Percentiles rank a stretch among this genome's conserved stretches.
Evolutionary conservation across 164 flowering plant genomes (phyloP).

Genomic region (Aristolochia contorta): DNA sequence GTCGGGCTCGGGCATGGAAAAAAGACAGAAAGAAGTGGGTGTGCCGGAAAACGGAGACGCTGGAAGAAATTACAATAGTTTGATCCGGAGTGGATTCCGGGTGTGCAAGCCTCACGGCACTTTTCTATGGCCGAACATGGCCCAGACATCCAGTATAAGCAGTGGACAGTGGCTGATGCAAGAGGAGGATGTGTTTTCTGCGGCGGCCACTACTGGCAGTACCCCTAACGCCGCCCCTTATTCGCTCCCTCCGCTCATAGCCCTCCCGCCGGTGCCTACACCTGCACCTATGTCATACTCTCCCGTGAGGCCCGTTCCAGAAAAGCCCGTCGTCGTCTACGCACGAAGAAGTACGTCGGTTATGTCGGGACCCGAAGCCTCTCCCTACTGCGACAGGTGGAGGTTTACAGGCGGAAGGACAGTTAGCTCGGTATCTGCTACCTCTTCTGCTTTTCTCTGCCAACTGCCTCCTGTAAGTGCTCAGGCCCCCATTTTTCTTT

Average conservation of each 20-base stretch:
- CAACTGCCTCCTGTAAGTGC: too few species aligned
- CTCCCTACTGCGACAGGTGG: too few species aligned
- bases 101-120: constrained; percentile 68
- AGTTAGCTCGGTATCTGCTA: too few species aligned
- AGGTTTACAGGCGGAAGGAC: too few species aligned
- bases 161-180: constrained; percentile 3
- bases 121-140: constrained; percentile 46
- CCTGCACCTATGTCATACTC: not conserved
- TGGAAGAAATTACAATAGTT: constrained; percentile 9
- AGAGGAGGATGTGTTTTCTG: constrained; percentile 15
- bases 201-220: constrained; percentile 45
- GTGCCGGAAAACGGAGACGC: constrained; percentile 6
- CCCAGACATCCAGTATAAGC: constrained; percentile 10
- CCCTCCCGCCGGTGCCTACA: not conserved
- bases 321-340: not conserved
- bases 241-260: not conserved
- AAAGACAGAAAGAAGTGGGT: not conserved
- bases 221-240: constrained; percentile 31
- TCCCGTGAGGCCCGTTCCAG: constrained; percentile 4
- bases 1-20: not conserved
- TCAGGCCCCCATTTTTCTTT: too few species aligned
- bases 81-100: constrained; percentile 58
- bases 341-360: too few species aligned
- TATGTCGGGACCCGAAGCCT: too few species aligned
- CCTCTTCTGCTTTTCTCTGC: too few species aligned